Evolutionary conservation across 2,329 filamentous ascomycete genomes (phyloP).

Genomic region (Talaromyces sp.): DNA sequence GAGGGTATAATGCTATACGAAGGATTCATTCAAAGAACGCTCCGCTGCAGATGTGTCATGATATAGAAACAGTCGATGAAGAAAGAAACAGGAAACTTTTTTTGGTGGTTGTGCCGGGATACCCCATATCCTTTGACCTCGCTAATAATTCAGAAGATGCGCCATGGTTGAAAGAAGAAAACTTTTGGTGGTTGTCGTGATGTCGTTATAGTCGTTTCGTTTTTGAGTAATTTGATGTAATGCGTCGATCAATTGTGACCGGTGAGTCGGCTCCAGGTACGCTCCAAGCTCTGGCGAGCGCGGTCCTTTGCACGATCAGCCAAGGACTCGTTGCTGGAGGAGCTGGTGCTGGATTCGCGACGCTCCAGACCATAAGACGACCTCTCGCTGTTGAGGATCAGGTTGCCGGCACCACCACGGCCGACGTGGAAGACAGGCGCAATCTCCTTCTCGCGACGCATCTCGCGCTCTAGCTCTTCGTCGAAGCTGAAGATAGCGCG

Average conservation of each 20-base stretch:
- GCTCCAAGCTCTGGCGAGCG: constrained; percentile 36
- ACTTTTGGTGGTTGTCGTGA: constrained; percentile 11
- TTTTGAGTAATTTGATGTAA: not conserved
- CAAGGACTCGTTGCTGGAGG: constrained; percentile 34
- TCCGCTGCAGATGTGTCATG: constrained; percentile 9
- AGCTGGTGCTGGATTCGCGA: constrained; percentile 36
- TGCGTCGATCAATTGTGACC: constrained; percentile 9
- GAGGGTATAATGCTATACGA: constrained; percentile 17
- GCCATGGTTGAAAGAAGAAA: constrained; percentile 1
- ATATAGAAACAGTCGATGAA: not conserved
- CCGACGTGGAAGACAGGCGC: constrained; percentile 64
- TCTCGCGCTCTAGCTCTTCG: constrained; percentile 60
- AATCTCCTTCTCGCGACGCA: constrained; percentile 49
- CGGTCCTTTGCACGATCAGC: constrained; percentile 34
- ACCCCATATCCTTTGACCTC: constrained; percentile 3
- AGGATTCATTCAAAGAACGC: constrained; percentile 6
- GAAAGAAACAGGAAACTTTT: not conserved
- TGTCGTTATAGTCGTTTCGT: constrained; percentile 5
- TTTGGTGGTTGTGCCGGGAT: not conserved
- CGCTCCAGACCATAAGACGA: constrained; percentile 28
- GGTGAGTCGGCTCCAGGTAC: constrained; percentile 39
- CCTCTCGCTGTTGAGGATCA: constrained; percentile 29
- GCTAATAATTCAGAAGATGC: constrained; percentile 6
- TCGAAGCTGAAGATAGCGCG: constrained; percentile 51
- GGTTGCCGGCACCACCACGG: constrained; percentile 59